Conservation (phyloP, 495 filamentous ascomycete genomes). For the Gamarada debralockiae region DNA sequence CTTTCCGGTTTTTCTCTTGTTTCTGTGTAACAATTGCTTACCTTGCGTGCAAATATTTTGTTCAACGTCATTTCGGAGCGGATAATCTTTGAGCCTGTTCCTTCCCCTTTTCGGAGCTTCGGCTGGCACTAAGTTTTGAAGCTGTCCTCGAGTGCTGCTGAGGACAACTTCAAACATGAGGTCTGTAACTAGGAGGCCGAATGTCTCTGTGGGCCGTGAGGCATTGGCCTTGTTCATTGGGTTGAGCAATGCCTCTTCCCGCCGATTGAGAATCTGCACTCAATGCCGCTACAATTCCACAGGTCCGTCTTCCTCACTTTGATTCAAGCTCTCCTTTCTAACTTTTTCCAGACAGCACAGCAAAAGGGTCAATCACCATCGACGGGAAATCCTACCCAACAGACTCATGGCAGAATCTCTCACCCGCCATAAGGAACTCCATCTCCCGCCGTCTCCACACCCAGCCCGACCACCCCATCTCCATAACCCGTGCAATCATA, state of each 20-base stretch:
- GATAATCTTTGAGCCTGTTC: too few species aligned
- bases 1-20: too few species aligned
- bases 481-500: slow-evolving; percentile 86
- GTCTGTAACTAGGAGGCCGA: slow-evolving; percentile 6
- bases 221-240: slow-evolving; percentile 19
- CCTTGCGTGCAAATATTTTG: too few species aligned
- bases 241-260: slow-evolving; percentile 6
- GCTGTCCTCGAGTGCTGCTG: neutral
- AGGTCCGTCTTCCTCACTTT: slow-evolving; percentile 10
- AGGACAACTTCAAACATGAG: slow-evolving; percentile 9
- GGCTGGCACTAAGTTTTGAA: neutral
- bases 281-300: slow-evolving; percentile 23
- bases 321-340: slow-evolving; percentile 7
- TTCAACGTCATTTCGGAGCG: too few species aligned
- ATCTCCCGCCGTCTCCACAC: slow-evolving; percentile 76
- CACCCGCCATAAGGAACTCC: slow-evolving; percentile 67
- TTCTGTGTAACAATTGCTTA: too few species aligned
- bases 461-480: slow-evolving; percentile 82
- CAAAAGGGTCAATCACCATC: slow-evolving; percentile 41
- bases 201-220: slow-evolving; percentile 11
- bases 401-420: slow-evolving; percentile 84
- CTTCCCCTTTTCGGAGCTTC: too few species aligned
- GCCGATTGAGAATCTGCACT: slow-evolving; percentile 7
- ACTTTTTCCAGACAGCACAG: neutral
- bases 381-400: slow-evolving; percentile 59